A percentile compares a stretch with the other conserved stretches of the same genome.
Evolutionary conservation across 1,284 basidiomycete species (phyloP).

Genomic region (Leccinum pachyderme): DNA sequence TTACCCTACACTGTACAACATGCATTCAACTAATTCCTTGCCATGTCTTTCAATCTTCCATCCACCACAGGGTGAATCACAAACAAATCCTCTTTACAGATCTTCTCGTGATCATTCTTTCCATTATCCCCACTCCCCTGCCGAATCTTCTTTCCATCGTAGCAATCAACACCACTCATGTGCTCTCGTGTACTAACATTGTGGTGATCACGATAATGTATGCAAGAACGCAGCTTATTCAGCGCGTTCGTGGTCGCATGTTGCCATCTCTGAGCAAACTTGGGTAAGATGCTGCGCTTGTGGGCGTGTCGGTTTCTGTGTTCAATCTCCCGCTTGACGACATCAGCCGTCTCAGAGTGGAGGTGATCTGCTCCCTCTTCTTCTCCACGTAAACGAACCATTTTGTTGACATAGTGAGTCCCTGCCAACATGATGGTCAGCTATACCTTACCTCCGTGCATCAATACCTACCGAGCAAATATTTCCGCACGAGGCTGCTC

Average conservation of each 20-base stretch:
- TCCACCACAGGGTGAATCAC: conserved; percentile 70
- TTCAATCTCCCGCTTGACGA: conserved; percentile 45
- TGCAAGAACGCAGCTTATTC: conserved; percentile 46
- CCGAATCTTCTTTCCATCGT: conserved; percentile 55
- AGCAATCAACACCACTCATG: conserved; percentile 75
- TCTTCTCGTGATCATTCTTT: conserved; percentile 29
- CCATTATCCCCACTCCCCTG: conserved; percentile 31
- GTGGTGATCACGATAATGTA: conserved; percentile 60
- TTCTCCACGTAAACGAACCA: conserved; percentile 43
- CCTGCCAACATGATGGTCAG: conserved; percentile 39
- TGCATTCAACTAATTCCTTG: conserved; percentile 28
- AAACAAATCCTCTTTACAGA: conserved; percentile 53
- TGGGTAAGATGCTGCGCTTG: conserved; percentile 17
- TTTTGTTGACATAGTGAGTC: conserved; percentile 63
- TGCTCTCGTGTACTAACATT: conserved; percentile 65
- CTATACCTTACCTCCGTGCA: neutral
- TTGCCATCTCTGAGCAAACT: conserved; percentile 47
- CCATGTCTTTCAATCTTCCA: conserved; percentile 68
- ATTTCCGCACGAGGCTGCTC: conserved; percentile 81
- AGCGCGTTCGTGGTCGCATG: conserved; percentile 45
- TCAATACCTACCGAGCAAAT: conserved; percentile 67
- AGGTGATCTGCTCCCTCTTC: conserved; percentile 31
- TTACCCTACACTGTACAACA: conserved; percentile 10
- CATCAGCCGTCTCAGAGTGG: conserved; percentile 40
- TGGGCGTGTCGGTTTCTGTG: conserved; percentile 18